Evolutionary conservation across 1,139 yeast species (phyloP).

Genomic region (Hansenula lynferdii): DNA sequence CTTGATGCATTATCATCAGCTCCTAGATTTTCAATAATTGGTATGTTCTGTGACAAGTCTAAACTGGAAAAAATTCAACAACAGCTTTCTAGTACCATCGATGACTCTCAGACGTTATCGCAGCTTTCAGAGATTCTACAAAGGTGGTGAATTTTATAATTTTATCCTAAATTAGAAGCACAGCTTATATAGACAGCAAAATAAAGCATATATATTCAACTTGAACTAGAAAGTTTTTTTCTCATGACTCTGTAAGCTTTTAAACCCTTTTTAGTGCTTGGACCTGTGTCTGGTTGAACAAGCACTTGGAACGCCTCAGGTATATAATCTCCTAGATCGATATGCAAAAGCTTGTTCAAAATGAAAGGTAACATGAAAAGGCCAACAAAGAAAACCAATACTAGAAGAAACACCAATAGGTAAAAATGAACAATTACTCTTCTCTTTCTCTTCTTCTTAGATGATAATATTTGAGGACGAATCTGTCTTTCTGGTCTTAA

Average conservation of each 20-base stretch:
- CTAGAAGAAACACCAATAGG: conserved; percentile 32
- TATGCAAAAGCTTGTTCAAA: conserved; percentile 26
- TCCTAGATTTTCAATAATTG: conserved; percentile 8
- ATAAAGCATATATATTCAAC: background rate
- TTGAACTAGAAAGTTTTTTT: background rate
- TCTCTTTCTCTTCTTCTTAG: conserved; percentile 81
- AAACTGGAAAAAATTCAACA: background rate
- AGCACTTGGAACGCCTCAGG: conserved; percentile 33
- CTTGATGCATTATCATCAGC: conserved; percentile 7
- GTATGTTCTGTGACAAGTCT: conserved; percentile 5
- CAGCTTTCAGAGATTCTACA: background rate
- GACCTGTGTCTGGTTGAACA: conserved; percentile 37
- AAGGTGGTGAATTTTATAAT: background rate
- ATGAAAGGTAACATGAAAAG: conserved; percentile 37
- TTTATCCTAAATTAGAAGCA: background rate
- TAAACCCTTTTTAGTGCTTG: conserved; percentile 35
- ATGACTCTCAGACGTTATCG: too few relatives aligned
- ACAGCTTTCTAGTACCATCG: too few relatives aligned
- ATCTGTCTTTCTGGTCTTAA: conserved; percentile 47
- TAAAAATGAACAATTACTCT: conserved; percentile 39
- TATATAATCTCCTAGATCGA: conserved; percentile 34
- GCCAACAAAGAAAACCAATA: conserved; percentile 27
- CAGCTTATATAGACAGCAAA: background rate
- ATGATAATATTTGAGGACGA: conserved; percentile 51
- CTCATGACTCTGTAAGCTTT: conserved; percentile 18